These are phyloP conservation scores for Cinnamomum micranthum DNA, from an alignment of 164 flowering plant species.

Conservation along the genomic window DNA sequence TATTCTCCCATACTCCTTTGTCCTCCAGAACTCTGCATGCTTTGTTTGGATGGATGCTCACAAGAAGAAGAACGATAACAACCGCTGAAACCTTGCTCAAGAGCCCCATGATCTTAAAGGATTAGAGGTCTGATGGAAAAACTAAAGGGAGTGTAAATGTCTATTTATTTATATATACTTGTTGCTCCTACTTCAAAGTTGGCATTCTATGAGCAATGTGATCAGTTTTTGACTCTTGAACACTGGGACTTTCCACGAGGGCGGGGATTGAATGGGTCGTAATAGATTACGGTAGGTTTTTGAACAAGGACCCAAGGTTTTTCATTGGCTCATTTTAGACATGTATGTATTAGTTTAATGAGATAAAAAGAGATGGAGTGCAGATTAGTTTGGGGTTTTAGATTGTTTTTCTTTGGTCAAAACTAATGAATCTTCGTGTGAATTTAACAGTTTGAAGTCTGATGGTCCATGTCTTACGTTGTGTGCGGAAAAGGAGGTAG, in stretches of 20 bases:
- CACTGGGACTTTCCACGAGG: neutral
- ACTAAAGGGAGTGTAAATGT: too few species aligned
- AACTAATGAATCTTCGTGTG: too few species aligned
- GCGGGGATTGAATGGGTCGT: neutral
- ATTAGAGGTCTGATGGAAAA: neutral
- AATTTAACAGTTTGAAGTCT: too few species aligned
- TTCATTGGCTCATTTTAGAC: neutral
- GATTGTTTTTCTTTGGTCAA: too few species aligned
- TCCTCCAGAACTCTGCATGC: slow-evolving; percentile 16
- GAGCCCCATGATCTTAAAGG: slow-evolving; percentile 2
- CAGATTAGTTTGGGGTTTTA: too few species aligned
- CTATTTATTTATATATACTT: slow-evolving; percentile 2
- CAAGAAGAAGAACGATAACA: slow-evolving; percentile 1
- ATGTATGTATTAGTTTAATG: too few species aligned
- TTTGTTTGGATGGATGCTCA: slow-evolving; percentile 5
- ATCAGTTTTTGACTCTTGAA: slow-evolving; percentile 14
- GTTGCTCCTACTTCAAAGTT: neutral
- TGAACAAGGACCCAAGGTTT: neutral
- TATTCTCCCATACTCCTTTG: slow-evolving; percentile 17
- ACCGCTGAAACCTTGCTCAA: slow-evolving; percentile 2
- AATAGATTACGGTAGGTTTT: neutral
- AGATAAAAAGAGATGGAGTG: too few species aligned
- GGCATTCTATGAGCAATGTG: neutral
- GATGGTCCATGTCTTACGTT: too few species aligned
- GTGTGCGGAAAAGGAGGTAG: too few species aligned